Percentiles rank a stretch among this genome's conserved stretches.
Conservation (phyloP, 179 eudicot genomes). For the Beta lomatogona region DNA sequence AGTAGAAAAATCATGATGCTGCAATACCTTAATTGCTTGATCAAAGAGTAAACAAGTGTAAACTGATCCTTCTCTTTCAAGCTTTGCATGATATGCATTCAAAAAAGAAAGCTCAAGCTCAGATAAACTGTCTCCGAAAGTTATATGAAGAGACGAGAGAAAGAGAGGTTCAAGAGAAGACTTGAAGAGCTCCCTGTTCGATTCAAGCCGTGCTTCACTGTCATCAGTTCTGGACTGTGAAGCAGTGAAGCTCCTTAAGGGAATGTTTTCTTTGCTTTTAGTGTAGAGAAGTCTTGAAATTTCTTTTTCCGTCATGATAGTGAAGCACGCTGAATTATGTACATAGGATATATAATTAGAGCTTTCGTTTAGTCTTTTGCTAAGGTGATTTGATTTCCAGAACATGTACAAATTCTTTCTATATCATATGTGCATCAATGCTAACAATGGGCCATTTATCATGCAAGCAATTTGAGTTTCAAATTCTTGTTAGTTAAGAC, state of each 20-base stretch:
- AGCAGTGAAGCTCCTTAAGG: too few relatives aligned
- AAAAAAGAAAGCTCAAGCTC: neutral
- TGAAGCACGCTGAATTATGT: neutral
- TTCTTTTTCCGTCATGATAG: too few relatives aligned
- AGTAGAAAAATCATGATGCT: constrained; percentile 9
- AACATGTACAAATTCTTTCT: neutral
- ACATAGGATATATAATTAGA: neutral
- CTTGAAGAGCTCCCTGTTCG: neutral
- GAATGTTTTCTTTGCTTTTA: too few relatives aligned
- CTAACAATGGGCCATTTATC: neutral
- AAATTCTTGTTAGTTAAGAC: too few relatives aligned
- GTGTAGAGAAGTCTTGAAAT: too few relatives aligned
- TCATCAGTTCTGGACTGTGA: neutral
- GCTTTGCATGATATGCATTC: neutral
- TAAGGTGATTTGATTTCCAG: neutral
- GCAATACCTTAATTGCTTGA: neutral
- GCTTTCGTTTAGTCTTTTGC: neutral
- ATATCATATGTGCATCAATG: neutral
- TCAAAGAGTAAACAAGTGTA: neutral
- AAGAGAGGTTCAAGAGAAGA: neutral
- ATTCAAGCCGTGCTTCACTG: neutral
- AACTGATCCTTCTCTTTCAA: neutral
- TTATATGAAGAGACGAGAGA: neutral
- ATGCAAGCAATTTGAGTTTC: neutral
- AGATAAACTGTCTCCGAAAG: neutral